Evolutionary conservation across 179 eudicot genomes (phyloP), one percentile per base, ranked within the genome.

Genomic region (Drosera spatulata): DNA sequence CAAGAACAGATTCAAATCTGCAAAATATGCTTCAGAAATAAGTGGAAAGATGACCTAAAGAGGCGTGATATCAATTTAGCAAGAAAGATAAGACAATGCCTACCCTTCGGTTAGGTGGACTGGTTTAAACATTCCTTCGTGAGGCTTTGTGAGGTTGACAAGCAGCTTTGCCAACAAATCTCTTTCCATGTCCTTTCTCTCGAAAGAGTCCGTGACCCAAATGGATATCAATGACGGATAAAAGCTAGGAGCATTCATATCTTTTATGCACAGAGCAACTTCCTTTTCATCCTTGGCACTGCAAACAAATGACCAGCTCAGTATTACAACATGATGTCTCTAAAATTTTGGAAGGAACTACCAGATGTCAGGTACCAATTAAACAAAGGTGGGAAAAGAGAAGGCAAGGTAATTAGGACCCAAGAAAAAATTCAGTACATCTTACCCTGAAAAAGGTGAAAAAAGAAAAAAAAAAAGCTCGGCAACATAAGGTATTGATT

Each of bases 211-310:
- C 5, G 78, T 63, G 52, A 90, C 75, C 99, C 99, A 93, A 40
- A 75, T 69, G 44, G 97, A 82, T 65, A 93, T 72, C 81, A 93
- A 84, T 5, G 78, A 65, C 46, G 99, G 87, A 70, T 86, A 70
- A 62, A 77, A 83, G 71, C 81, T 73, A 22, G 95, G 95, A 47
- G 82, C 69, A 45, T 93, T 86, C 77, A 93, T 71, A 15, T 93
- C 99, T 68, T 90, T 90, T 67, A 94, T 50, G 70, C 99, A 90
- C 41, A 75, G 65, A 64, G 82, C 82, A 75, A 87, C 94, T 77
- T 94, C 99, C 51, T 82, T 80, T 73, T 83, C 91, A 57, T 94
- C 97, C 61, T 84, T 90, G 58, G 85, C 90, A 79, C 99, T 94
- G 78, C 9, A 73, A 50, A 61, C n/a, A 50, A n/a, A 50, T n/a